Base-by-base conservation (phyloP, 139 green algal genomes). In the Zygnema circumcarinatum region DNA sequence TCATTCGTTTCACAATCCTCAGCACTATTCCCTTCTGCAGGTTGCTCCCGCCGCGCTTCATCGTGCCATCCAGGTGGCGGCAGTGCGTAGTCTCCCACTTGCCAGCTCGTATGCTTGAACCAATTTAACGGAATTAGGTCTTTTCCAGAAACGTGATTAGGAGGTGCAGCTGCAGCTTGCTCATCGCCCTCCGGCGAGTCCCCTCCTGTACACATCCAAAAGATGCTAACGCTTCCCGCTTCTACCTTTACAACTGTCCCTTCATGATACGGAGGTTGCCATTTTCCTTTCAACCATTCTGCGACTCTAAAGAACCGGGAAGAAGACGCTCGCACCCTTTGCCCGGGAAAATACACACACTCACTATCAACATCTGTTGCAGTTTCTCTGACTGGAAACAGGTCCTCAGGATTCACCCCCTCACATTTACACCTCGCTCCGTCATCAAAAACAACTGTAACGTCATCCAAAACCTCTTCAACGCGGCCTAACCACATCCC, bases 391-490 rank as follows among this genome's bases (percentile, higher is more conserved):
- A 88, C 86, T 38, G 79, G 86, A 38, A 39, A 42, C 74, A 91
- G n/a, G 20, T 40, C 38, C 21, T 90, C 84, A 21, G 36, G 68
- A 29, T 47, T 72, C 33, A 88, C 86, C 39, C 85, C 16, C 39
- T 7, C 22, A 31, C 89, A 72, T 22, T 53, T 35, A 67, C 90
- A 93, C 36, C 72, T 53, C 7, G 69, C 78, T 1, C 83, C 79
- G 72, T 92, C 84, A 40, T 87, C 88, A 74, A 93, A 91, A 31
- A 67, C 29, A 35, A 93, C 7, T 1, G 72, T 31, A 16, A 93
- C 39, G 53, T 81, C 67, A 41, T 90, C 81, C 2, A n/a, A 20
- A 11, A 88, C 76, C 32, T 90, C 74, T 41, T 87, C 74, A n/a
- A 90, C 72, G 21, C 87, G 56, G 0, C 88, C 90, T 22, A 92